Percentiles rank a stretch among this genome's conserved stretches.
Conservation (phyloP, 2,329 filamentous ascomycete genomes). For the Bipolaris sorokiniana region DNA sequence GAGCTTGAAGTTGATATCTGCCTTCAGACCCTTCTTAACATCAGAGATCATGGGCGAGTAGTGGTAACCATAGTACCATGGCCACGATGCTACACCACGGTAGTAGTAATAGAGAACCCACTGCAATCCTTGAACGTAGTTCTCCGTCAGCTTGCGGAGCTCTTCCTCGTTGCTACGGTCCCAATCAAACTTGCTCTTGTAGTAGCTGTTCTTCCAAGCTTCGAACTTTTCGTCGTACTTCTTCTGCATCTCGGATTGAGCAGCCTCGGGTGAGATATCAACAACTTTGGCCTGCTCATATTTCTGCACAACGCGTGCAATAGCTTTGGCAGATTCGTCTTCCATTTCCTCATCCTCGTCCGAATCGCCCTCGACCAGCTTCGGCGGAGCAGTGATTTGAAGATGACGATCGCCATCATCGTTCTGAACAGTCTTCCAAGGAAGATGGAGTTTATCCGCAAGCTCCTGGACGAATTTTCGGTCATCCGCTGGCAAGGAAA, state of each 20-base stretch:
- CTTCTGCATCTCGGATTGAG: constrained; percentile 76
- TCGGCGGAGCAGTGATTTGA: constrained; percentile 65
- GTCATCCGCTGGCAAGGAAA: constrained; percentile 77
- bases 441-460: constrained; percentile 70
- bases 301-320: constrained; percentile 82
- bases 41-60: constrained; percentile 98
- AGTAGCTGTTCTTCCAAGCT: constrained; percentile 94
- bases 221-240: constrained; percentile 91
- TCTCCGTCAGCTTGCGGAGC: constrained; percentile 82
- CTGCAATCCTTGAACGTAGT: constrained; percentile 96
- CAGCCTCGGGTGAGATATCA: constrained; percentile 79
- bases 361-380: constrained; percentile 59
- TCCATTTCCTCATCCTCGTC: constrained; percentile 73
- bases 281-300: constrained; percentile 90
- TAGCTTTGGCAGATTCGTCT: constrained; percentile 82
- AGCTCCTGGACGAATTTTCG: constrained; percentile 92
- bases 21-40: constrained; percentile 83
- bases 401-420: constrained; percentile 71
- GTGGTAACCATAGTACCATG: constrained; percentile 97
- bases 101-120: constrained; percentile 99
- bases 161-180: constrained; percentile 79
- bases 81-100: constrained; percentile 94
- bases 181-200: constrained; percentile 90
- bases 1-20: constrained; percentile 88
- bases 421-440: constrained; percentile 69